Evolutionary conservation across 305 asterid species (phyloP).

Genomic region (Fraxinus sp.): DNA sequence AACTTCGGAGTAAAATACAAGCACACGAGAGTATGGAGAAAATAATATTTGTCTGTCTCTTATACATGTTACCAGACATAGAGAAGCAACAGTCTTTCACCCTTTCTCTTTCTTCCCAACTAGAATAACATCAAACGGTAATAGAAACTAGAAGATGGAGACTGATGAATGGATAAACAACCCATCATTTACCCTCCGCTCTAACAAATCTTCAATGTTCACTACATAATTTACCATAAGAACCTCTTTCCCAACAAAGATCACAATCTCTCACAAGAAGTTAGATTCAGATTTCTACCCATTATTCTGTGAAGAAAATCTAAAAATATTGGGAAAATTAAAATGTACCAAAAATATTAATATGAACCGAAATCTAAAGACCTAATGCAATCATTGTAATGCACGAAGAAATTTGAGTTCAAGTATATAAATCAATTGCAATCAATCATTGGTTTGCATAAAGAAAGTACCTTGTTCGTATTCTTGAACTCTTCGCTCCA

Average conservation of each 20-base stretch:
- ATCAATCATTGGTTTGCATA: slow-evolving; percentile 3
- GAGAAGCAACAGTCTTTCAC: slow-evolving; percentile 13
- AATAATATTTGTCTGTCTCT: slow-evolving; percentile 1
- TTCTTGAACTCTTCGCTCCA: slow-evolving; percentile 76
- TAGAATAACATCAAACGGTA: not conserved
- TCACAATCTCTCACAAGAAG: slow-evolving; percentile 5
- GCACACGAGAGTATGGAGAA: slow-evolving; percentile 11
- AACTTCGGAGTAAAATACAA: not conserved
- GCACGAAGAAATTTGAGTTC: not conserved
- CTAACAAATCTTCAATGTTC: slow-evolving; percentile 19
- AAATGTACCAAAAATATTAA: not conserved
- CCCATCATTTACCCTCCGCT: slow-evolving; percentile 11
- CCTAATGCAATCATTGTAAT: not conserved
- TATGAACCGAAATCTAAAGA: slow-evolving; percentile 9
- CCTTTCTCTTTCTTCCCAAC: not conserved
- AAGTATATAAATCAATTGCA: not conserved
- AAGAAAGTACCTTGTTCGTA: slow-evolving; percentile 77
- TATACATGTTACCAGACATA: not conserved
- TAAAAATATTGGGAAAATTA: not conserved
- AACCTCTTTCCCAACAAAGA: slow-evolving; percentile 5
- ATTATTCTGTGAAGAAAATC: not conserved
- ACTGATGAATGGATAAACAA: slow-evolving; percentile 11
- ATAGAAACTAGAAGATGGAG: slow-evolving; percentile 14
- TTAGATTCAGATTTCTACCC: not conserved
- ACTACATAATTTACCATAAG: not conserved